Evolutionary conservation across 2,329 filamentous ascomycete species (phyloP).

Genomic region (Fusarium chlamydosporum): DNA sequence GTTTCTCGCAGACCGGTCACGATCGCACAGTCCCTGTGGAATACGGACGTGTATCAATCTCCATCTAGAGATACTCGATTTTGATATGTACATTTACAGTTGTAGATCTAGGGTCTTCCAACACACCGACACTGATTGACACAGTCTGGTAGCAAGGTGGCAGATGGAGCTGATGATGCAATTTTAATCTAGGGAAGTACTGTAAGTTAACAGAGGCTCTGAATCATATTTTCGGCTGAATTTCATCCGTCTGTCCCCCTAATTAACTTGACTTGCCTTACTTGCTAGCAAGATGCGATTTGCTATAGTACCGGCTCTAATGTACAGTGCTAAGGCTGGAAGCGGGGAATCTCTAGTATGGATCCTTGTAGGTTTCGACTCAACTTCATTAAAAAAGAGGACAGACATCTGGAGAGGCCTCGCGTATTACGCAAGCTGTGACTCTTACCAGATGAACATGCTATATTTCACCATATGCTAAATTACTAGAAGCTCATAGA

Average conservation of each 20-base stretch:
- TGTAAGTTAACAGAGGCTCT: background rate
- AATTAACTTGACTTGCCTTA: slow-evolving; percentile 7
- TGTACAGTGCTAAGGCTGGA: slow-evolving; percentile 17
- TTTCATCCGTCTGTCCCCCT: slow-evolving; percentile 11
- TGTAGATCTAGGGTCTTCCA: slow-evolving; percentile 16
- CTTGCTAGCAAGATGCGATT: slow-evolving; percentile 5
- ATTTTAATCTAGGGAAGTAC: background rate
- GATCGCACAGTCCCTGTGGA: slow-evolving; percentile 17
- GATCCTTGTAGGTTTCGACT: slow-evolving; percentile 26
- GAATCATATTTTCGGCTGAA: slow-evolving; percentile 2
- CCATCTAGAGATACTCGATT: slow-evolving; percentile 13
- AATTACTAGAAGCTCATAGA: background rate
- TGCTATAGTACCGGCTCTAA: background rate
- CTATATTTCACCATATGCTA: background rate
- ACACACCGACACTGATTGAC: slow-evolving; percentile 38
- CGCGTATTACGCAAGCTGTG: slow-evolving; percentile 47
- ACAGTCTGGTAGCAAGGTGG: slow-evolving; percentile 2
- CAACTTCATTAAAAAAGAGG: slow-evolving; percentile 26
- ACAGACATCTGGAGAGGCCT: slow-evolving; percentile 41
- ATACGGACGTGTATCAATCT: slow-evolving; percentile 13
- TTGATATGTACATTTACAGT: slow-evolving; percentile 3
- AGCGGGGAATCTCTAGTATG: slow-evolving; percentile 25
- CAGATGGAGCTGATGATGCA: slow-evolving; percentile 7
- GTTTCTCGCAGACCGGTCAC: slow-evolving; percentile 19
- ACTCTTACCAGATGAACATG: slow-evolving; percentile 32